phyloP scores from a whole-genome alignment of 2,329 filamentous ascomycete species.

The Exophiala spinifera region DNA sequence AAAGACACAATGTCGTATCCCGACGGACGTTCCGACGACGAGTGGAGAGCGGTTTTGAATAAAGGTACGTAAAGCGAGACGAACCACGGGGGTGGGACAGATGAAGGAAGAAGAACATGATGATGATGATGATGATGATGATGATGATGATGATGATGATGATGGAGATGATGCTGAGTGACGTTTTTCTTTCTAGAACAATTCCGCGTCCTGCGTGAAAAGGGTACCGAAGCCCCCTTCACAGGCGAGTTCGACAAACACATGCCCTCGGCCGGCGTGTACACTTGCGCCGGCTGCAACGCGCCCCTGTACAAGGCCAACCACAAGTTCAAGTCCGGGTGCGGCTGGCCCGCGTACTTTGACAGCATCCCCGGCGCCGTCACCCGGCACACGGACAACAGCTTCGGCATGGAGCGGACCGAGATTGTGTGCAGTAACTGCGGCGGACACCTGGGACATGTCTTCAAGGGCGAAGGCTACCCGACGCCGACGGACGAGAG shows the following conservation, averaged over 20 bases:
- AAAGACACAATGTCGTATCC: conserved; percentile 60
- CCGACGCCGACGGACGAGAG: conserved; percentile 87
- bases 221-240: conserved; percentile 81
- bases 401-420: conserved; percentile 77
- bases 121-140: too few species aligned
- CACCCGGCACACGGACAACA: conserved; percentile 70
- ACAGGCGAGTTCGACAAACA: conserved; percentile 87
- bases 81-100: too few species aligned
- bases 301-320: conserved; percentile 86
- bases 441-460: conserved; percentile 85
- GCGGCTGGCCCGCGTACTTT: conserved; percentile 97
- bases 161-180: too few species aligned
- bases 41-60: conserved; percentile 85
- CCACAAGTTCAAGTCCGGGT: conserved; percentile 95
- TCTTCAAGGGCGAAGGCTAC: conserved; percentile 87
- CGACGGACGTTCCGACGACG: conserved; percentile 73
- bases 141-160: too few species aligned
- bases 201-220: conserved; percentile 87
- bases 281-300: conserved; percentile 81
- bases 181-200: conserved; percentile 62
- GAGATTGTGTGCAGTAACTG: conserved; percentile 96
- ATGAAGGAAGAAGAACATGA: too few species aligned
- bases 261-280: conserved; percentile 70
- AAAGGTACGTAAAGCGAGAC: conserved; percentile 61
- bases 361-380: conserved; percentile 92